These are phyloP conservation scores for Pseudopithomyces maydicus DNA, from an alignment of 2,329 filamentous ascomycete genomes.

Conservation along the genomic window DNA sequence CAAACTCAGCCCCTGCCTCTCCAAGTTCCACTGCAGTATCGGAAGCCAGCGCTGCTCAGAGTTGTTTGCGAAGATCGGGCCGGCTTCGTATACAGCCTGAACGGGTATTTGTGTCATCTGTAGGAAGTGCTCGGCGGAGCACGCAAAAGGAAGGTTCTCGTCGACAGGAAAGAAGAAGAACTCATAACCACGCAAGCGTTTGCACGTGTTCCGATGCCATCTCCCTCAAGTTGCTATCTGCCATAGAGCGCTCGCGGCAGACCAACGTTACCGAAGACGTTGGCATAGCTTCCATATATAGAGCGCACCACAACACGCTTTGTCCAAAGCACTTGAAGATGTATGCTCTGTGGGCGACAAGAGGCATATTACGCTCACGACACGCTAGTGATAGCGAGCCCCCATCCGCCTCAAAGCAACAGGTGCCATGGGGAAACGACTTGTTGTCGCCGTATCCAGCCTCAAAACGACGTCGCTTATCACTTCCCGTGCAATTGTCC, in stretches of 20 bases:
- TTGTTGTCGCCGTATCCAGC: neutral
- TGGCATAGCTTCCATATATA: conserved; percentile 10
- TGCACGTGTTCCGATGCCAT: conserved; percentile 14
- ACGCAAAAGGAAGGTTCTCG: conserved; percentile 1
- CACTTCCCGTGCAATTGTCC: neutral
- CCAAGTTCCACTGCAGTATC: neutral
- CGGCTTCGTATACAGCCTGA: conserved; percentile 9
- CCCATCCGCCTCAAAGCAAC: conserved; percentile 4
- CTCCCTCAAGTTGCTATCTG: conserved; percentile 9
- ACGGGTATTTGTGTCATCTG: neutral
- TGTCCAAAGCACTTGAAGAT: conserved; percentile 10
- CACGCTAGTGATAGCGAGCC: conserved; percentile 1
- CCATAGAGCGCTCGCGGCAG: conserved; percentile 12
- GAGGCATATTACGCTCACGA: conserved; percentile 12
- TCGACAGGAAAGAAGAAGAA: neutral
- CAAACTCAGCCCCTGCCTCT: neutral
- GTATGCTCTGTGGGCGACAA: conserved; percentile 18
- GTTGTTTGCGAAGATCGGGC: conserved; percentile 5
- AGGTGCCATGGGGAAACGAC: neutral
- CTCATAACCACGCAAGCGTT: neutral
- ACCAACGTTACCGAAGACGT: conserved; percentile 8
- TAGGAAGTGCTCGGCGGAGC: neutral
- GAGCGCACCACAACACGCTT: conserved; percentile 7
- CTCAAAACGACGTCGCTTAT: conserved; percentile 3
- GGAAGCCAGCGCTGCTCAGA: neutral